Percentiles rank a stretch among this genome's conserved stretches.
Conservation (phyloP, 148 eudicot species). For the Vaccinium darrowii region DNA sequence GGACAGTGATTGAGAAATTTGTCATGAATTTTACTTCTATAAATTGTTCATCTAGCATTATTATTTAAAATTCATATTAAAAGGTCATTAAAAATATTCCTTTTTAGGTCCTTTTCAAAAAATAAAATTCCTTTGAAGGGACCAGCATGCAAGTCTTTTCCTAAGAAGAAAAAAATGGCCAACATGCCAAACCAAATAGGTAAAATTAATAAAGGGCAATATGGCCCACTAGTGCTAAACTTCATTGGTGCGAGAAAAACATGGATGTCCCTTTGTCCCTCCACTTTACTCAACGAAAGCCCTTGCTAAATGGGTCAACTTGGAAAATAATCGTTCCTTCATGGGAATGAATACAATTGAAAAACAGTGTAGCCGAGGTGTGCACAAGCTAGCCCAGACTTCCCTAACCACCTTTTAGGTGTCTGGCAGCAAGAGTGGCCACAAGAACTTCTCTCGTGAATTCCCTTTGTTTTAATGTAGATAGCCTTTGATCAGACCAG, state of each 20-base stretch:
- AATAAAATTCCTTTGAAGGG: neutral
- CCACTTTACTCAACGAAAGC: neutral
- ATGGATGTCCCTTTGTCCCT: constrained; percentile 7
- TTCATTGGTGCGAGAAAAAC: neutral
- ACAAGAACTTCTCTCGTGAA: too few species aligned
- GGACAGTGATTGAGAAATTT: too few species aligned
- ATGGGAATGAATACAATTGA: neutral
- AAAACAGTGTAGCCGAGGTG: too few species aligned
- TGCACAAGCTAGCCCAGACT: too few species aligned
- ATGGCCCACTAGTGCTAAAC: constrained; percentile 7
- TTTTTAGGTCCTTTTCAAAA: neutral
- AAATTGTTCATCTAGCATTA: too few species aligned
- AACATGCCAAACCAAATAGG: constrained; percentile 1
- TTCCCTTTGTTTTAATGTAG: too few species aligned
- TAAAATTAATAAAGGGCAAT: neutral
- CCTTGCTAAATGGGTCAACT: neutral
- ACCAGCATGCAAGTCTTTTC: neutral
- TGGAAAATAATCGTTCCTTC: neutral
- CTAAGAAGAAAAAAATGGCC: neutral
- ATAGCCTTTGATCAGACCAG: too few species aligned
- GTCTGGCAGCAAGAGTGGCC: too few species aligned
- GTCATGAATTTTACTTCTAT: too few species aligned
- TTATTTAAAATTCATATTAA: too few species aligned
- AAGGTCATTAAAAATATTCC: constrained; percentile 4
- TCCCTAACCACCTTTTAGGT: too few species aligned